These are phyloP conservation scores for Populus tremula DNA, from an alignment of 345 rosid species.

Conservation along the genomic window DNA sequence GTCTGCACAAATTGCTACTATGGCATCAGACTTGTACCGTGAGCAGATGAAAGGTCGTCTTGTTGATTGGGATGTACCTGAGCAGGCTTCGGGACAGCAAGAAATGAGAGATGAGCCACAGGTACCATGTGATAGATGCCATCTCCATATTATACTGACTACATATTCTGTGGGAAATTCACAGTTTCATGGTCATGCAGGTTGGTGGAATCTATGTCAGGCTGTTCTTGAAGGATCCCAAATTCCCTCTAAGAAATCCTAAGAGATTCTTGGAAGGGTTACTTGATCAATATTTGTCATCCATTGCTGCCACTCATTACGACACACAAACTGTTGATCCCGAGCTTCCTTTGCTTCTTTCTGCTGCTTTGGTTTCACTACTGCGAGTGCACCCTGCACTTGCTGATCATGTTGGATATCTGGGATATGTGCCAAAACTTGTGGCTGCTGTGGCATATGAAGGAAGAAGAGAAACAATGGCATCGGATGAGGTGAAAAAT, in stretches of 20 bases:
- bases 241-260: conserved; percentile 94
- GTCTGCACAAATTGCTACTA: conserved; percentile 90
- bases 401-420: conserved; percentile 96
- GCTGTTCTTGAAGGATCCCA: conserved; percentile 92
- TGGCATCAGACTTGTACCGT: conserved; percentile 86
- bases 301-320: conserved; percentile 90
- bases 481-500: conserved; percentile 58
- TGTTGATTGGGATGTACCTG: conserved; percentile 96
- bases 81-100: conserved; percentile 88
- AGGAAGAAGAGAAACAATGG: conserved; percentile 87
- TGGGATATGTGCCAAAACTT: conserved; percentile 97
- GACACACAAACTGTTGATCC: conserved; percentile 74
- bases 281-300: conserved; percentile 86
- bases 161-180: conserved; percentile 11
- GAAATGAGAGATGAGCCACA: conserved; percentile 92
- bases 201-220: conserved; percentile 96
- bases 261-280: conserved; percentile 97
- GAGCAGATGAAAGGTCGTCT: conserved; percentile 94
- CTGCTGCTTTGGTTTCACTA: conserved; percentile 97
- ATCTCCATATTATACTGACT: background rate
- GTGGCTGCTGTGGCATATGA: conserved; percentile 97
- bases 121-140: conserved; percentile 38
- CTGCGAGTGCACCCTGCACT: conserved; percentile 98
- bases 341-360: conserved; percentile 91
- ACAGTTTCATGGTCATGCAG: conserved; percentile 42